Evolutionary conservation across 2,329 filamentous ascomycete genomes (phyloP).

Genomic region (Neonectria magnoliae): DNA sequence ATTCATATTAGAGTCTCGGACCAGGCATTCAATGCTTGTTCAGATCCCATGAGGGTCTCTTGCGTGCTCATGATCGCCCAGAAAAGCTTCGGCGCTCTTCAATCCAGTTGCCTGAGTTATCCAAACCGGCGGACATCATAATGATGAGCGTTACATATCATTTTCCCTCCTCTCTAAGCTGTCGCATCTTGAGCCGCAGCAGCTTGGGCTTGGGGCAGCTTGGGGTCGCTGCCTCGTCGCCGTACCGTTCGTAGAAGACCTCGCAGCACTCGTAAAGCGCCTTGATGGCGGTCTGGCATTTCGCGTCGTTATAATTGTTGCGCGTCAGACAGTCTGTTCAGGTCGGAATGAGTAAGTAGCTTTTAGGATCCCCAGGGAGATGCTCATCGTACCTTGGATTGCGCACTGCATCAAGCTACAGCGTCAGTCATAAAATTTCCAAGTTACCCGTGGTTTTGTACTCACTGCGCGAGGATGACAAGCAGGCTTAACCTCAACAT

Average conservation of each 20-base stretch:
- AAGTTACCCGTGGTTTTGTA: conserved; percentile 13
- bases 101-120: conserved; percentile 72
- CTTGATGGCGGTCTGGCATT: conserved; percentile 80
- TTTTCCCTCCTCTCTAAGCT: conserved; percentile 61
- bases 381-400: conserved; percentile 75
- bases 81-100: conserved; percentile 80
- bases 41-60: conserved; percentile 83
- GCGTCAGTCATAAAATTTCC: conserved; percentile 13
- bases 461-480: conserved; percentile 87
- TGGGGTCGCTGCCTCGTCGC: conserved; percentile 77
- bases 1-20: conserved; percentile 99
- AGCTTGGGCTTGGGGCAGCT: conserved; percentile 88
- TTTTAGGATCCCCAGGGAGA: neutral
- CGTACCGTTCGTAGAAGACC: conserved; percentile 82
- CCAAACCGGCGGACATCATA: conserved; percentile 55
- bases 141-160: conserved; percentile 59
- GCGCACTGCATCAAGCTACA: conserved; percentile 71
- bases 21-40: conserved; percentile 91
- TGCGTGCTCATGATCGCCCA: conserved; percentile 99
- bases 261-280: conserved; percentile 95
- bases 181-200: conserved; percentile 85
- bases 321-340: conserved; percentile 81
- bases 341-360: conserved; percentile 12
- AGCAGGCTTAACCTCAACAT: conserved; percentile 78
- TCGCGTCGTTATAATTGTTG: conserved; percentile 86